phyloP scores from a whole-genome alignment of 257 asterid species.

The Nicotiana knightiana region DNA sequence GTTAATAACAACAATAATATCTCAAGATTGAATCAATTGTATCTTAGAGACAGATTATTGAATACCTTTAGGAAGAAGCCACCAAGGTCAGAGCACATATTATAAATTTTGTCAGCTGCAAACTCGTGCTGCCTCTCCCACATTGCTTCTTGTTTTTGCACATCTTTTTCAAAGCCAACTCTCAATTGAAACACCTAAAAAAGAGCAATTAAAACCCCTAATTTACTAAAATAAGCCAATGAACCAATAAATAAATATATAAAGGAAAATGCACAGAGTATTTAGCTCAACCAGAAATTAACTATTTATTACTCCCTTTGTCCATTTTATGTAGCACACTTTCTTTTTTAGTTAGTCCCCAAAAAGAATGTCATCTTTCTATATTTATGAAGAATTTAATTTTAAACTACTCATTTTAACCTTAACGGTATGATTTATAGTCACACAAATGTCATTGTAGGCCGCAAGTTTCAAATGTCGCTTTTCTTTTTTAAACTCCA shows the following conservation, averaged over 20 bases:
- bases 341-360: too few relatives aligned
- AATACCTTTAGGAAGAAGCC: slow-evolving; percentile 94
- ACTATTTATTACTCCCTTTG: too few relatives aligned
- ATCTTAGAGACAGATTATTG: background rate
- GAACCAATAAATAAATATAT: background rate
- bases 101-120: slow-evolving; percentile 87
- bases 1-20: background rate
- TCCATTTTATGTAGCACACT: too few relatives aligned
- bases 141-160: slow-evolving; percentile 72
- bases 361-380: too few relatives aligned
- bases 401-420: too few relatives aligned
- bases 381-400: too few relatives aligned
- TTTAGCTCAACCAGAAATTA: too few relatives aligned
- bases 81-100: slow-evolving; percentile 91
- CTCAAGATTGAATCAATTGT: background rate
- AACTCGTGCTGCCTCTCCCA: slow-evolving; percentile 96
- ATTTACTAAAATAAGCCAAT: background rate
- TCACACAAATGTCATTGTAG: too few relatives aligned
- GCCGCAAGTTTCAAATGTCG: too few relatives aligned
- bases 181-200: slow-evolving; percentile 74
- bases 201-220: background rate
- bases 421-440: too few relatives aligned
- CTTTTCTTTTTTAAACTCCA: too few relatives aligned
- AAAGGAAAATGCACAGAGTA: background rate
- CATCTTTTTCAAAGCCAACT: slow-evolving; percentile 72